Base-by-base conservation (phyloP, 2,329 filamentous ascomycete genomes). In the Colletotrichum aenigma region DNA sequence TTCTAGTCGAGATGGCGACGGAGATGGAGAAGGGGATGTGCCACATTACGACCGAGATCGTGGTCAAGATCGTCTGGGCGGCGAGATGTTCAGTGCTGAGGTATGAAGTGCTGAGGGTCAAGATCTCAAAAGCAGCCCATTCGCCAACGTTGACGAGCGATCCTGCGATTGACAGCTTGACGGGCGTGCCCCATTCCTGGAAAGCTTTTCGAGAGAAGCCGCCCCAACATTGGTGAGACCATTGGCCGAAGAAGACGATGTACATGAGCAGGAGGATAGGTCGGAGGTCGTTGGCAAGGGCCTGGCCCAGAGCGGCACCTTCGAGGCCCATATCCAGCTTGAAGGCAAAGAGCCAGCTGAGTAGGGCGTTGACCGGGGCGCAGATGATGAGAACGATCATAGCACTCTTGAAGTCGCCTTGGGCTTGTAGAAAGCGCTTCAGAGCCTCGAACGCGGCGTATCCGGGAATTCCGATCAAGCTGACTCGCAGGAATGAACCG, bases 401-500 rank as follows among this genome's bases (percentile, higher is more conserved):
- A 16, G 85, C 87, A 2, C 86, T 87, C 38, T 86, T 86, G 81
- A 90, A 91, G 36, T 89, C 83, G 2, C 89, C 89, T 76, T 91
- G 89, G 0, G 89, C 88, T 78, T 91, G 89, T 4, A 90, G 84
- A 76, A 90, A 91, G 0, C 89, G 84, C 79, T 91, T 91, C 3
- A 87, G 83, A 0, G 88, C 88, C 76, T 91, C 89, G 34, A 91
- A 91, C 4, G 85, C 85, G 2, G 87, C 88, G 70, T 90, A 91
- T 4, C 88, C 89, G 1, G 89, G 89, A 2, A 89, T 82, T 0
- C 89, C 88, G 8, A 89, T 79, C 3, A 91, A 81, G 55, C 88
- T 86, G 38, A 89, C 84, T 6, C 85, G 83, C 38, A 91, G 78
- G 72, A 90, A 91, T 1, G 81, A 82, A 15, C 89, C 88, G 0